phyloP scores from a whole-genome alignment of 176 grass and related monocot genomes.

The Cenchrus americanus region DNA sequence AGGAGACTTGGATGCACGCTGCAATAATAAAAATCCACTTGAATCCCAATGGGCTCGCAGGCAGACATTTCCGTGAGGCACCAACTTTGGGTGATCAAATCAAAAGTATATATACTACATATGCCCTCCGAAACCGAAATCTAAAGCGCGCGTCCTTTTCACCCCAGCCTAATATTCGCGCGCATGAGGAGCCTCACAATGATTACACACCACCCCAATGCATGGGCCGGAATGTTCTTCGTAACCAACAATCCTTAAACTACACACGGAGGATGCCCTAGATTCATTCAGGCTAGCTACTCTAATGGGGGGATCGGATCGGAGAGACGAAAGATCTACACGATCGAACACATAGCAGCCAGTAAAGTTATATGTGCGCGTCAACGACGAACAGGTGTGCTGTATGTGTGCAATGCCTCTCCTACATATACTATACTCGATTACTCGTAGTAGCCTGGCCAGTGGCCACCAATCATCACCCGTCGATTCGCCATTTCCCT shows the following conservation, averaged over 20 bases:
- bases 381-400: not conserved
- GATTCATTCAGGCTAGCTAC: not conserved
- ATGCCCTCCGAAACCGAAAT: not conserved
- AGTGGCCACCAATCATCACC: conserved; percentile 22
- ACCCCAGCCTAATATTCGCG: conserved; percentile 45
- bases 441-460: not conserved
- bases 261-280: not conserved
- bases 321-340: conserved; percentile 9
- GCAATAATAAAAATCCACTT: not conserved
- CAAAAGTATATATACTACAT: not conserved
- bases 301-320: not conserved
- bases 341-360: conserved; percentile 7
- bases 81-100: conserved; percentile 14
- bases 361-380: not conserved
- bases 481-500: not conserved
- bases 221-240: conserved; percentile 15
- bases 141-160: conserved; percentile 31
- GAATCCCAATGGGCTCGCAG: not conserved
- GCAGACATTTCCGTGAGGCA: not conserved
- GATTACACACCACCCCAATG: not conserved
- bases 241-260: conserved; percentile 13
- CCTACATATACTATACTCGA: not conserved
- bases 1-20: too few species aligned
- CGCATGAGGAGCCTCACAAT: conserved; percentile 40
- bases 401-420: not conserved